Evolutionary conservation across 192 early-diverging fungal species (phyloP).

Genomic region (Mortierella antarctica): DNA sequence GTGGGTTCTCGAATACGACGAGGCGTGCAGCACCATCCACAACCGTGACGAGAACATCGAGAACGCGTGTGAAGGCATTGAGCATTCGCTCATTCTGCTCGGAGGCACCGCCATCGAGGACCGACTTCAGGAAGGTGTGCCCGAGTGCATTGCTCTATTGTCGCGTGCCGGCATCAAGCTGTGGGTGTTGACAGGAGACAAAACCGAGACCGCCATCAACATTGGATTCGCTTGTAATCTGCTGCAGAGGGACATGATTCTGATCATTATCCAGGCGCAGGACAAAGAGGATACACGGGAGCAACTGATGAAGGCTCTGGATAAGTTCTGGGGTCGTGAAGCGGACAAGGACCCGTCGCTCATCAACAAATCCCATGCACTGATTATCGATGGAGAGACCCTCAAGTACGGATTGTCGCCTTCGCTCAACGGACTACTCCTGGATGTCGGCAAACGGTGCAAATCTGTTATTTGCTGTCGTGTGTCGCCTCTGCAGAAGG

Average conservation of each 20-base stretch:
- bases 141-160: constrained; percentile 89
- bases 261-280: constrained; percentile 77
- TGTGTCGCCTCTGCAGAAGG: constrained; percentile 96
- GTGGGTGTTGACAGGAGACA: constrained; percentile 98
- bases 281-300: constrained; percentile 66
- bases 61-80: constrained; percentile 80
- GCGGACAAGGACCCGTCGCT: constrained; percentile 45
- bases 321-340: constrained; percentile 59
- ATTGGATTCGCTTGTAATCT: constrained; percentile 97
- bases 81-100: constrained; percentile 80
- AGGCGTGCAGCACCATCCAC: constrained; percentile 77
- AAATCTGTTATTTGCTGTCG: constrained; percentile 94
- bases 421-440: constrained; percentile 64
- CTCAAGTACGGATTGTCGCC: constrained; percentile 80
- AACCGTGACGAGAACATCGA: constrained; percentile 88
- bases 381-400: constrained; percentile 95
- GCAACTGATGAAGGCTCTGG: constrained; percentile 76
- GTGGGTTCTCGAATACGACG: constrained; percentile 79
- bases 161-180: constrained; percentile 91
- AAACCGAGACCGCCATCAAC: constrained; percentile 97
- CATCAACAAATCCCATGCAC: constrained; percentile 58
- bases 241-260: constrained; percentile 83
- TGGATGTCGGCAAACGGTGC: constrained; percentile 84
- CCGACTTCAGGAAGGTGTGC: constrained; percentile 96
- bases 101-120: constrained; percentile 99